These are phyloP conservation scores for Claviceps maximensis DNA, from an alignment of 2,329 filamentous ascomycete genomes.

Conservation along the genomic window DNA sequence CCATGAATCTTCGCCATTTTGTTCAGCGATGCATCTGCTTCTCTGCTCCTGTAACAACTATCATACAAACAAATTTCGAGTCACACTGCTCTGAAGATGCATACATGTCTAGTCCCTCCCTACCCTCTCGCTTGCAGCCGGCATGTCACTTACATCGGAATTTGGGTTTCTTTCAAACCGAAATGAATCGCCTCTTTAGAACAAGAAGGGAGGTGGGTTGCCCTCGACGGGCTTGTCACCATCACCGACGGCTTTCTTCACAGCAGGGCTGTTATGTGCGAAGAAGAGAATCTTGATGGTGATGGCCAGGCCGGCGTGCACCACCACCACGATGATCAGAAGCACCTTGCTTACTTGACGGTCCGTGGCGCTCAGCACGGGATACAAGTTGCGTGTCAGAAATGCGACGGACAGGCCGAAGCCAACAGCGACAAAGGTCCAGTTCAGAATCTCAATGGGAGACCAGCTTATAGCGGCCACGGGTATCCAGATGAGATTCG, in stretches of 20 bases:
- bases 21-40: not conserved
- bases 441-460: slow-evolving; percentile 75
- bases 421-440: slow-evolving; percentile 79
- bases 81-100: not conserved
- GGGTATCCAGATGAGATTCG: slow-evolving; percentile 93
- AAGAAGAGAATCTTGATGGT: slow-evolving; percentile 98
- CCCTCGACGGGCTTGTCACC: slow-evolving; percentile 12
- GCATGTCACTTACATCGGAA: not conserved
- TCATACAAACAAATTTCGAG: not conserved
- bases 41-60: not conserved
- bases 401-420: slow-evolving; percentile 75
- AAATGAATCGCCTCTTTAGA: slow-evolving; percentile 5
- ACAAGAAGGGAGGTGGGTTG: slow-evolving; percentile 10
- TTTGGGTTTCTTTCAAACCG: not conserved
- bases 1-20: not conserved
- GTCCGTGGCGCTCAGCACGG: slow-evolving; percentile 85
- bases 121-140: not conserved
- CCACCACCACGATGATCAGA: slow-evolving; percentile 65
- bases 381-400: slow-evolving; percentile 74
- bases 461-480: slow-evolving; percentile 89
- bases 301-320: slow-evolving; percentile 82
- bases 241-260: slow-evolving; percentile 24
- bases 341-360: slow-evolving; percentile 81
- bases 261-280: slow-evolving; percentile 52
- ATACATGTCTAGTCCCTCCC: not conserved